phyloP scores from a whole-genome alignment of 495 filamentous ascomycete genomes.

The Penicillium crystallinum region DNA sequence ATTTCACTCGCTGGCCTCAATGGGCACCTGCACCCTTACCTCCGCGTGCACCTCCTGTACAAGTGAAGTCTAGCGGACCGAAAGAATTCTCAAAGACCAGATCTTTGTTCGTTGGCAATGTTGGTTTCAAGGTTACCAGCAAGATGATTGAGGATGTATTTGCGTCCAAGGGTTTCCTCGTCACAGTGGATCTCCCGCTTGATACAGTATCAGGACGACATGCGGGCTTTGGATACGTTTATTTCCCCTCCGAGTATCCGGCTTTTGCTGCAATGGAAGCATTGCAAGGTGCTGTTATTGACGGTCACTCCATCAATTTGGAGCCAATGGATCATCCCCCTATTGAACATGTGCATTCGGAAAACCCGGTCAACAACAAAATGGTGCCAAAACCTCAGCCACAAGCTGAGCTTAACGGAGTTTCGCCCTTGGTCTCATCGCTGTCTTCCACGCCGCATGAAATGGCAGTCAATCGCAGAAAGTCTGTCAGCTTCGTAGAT shows the following conservation, averaged over 20 bases:
- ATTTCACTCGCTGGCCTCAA: neutral
- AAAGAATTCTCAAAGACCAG: conserved; percentile 48
- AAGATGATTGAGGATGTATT: conserved; percentile 70
- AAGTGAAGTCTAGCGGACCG: neutral
- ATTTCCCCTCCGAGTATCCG: conserved; percentile 69
- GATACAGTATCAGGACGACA: conserved; percentile 72
- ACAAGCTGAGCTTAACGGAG: neutral
- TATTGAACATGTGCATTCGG: conserved; percentile 14
- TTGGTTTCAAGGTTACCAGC: conserved; percentile 77
- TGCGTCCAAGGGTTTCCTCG: conserved; percentile 62
- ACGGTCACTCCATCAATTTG: conserved; percentile 78
- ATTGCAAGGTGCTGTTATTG: conserved; percentile 70
- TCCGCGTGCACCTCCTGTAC: neutral
- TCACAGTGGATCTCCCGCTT: conserved; percentile 76
- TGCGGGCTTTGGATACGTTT: conserved; percentile 92
- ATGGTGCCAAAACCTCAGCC: neutral
- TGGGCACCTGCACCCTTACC: neutral
- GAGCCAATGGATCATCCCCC: conserved; percentile 61
- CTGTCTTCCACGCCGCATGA: neutral
- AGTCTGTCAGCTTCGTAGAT: conserved; percentile 19
- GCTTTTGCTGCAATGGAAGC: conserved; percentile 69
- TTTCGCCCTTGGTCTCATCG: neutral
- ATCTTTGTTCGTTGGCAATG: conserved; percentile 88
- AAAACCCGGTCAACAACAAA: conserved; percentile 1
- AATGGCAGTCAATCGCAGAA: conserved; percentile 7